phyloP scores from a whole-genome alignment of 1,284 basidiomycete genomes.

The Ustilago lituana region DNA sequence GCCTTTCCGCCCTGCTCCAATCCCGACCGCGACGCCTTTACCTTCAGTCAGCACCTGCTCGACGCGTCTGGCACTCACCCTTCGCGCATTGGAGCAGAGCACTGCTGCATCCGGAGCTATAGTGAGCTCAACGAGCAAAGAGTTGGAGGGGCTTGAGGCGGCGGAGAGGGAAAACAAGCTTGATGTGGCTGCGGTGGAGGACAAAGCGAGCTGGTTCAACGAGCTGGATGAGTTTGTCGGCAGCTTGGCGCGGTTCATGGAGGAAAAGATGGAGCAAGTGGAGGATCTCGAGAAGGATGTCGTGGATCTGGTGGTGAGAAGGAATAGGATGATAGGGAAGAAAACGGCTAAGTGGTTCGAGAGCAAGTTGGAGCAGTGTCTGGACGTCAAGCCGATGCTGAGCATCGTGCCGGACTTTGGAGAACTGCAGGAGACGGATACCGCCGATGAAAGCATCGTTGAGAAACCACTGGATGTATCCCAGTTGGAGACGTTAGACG shows the following conservation, averaged over 20 bases:
- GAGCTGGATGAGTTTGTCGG: constrained; percentile 58
- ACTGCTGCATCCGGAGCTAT: constrained; percentile 28
- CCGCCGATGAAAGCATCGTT: background rate
- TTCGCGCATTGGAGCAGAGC: constrained; percentile 41
- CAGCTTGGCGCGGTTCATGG: constrained; percentile 56
- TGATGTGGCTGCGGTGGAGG: constrained; percentile 44
- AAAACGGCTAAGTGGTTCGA: constrained; percentile 38
- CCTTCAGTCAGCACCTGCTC: constrained; percentile 54
- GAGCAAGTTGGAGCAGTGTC: constrained; percentile 31
- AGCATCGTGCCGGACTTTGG: constrained; percentile 28
- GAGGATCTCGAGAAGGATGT: constrained; percentile 55
- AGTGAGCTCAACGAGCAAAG: constrained; percentile 18
- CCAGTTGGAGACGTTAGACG: constrained; percentile 8
- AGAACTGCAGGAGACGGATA: background rate
- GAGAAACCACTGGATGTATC: background rate
- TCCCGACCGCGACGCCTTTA: constrained; percentile 48
- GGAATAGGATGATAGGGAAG: constrained; percentile 28
- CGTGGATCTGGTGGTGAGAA: constrained; percentile 25
- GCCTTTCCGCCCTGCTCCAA: constrained; percentile 45
- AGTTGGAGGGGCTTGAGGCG: constrained; percentile 33
- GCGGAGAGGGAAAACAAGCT: constrained; percentile 53
- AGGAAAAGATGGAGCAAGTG: constrained; percentile 48
- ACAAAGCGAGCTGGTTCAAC: constrained; percentile 57
- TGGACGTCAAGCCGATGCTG: constrained; percentile 23
- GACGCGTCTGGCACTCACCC: constrained; percentile 35